Percentiles rank a stretch among this genome's conserved stretches.
These are phyloP conservation scores for Cordyceps farinosa DNA, from an alignment of 2,329 filamentous ascomycete genomes.

Conservation along the genomic window DNA sequence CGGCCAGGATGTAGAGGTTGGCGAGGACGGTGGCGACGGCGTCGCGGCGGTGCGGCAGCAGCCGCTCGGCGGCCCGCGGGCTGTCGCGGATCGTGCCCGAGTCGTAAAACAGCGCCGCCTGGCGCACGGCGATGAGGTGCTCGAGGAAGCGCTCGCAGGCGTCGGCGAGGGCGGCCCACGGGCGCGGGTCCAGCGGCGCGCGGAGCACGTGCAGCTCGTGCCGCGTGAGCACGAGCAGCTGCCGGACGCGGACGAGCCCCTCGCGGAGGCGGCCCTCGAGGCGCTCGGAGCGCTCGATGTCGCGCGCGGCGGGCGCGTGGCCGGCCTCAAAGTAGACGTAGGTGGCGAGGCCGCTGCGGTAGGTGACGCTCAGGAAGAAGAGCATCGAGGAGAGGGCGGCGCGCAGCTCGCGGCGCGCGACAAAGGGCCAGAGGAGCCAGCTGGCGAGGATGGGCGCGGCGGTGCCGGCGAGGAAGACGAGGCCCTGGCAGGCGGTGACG, in stretches of 20 bases:
- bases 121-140: slow-evolving; percentile 54
- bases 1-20: slow-evolving; percentile 56
- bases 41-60: slow-evolving; percentile 51
- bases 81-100: slow-evolving; percentile 50
- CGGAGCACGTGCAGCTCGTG: slow-evolving; percentile 55
- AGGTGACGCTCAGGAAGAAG: slow-evolving; percentile 55
- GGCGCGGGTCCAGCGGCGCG: slow-evolving; percentile 53
- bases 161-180: slow-evolving; percentile 54
- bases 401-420: slow-evolving; percentile 56
- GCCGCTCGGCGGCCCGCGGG: slow-evolving; percentile 44
- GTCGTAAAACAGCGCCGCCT: slow-evolving; percentile 56
- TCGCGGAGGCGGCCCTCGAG: slow-evolving; percentile 58
- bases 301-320: slow-evolving; percentile 47
- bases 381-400: slow-evolving; percentile 54
- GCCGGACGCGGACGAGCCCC: slow-evolving; percentile 55
- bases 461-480: slow-evolving; percentile 51
- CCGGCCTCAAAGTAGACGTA: slow-evolving; percentile 58
- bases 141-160: slow-evolving; percentile 58
- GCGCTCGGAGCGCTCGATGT: slow-evolving; percentile 52
- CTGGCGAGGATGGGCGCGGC: slow-evolving; percentile 53
- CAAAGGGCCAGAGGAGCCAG: slow-evolving; percentile 59
- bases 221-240: slow-evolving; percentile 53
- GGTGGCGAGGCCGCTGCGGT: slow-evolving; percentile 50
- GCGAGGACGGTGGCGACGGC: slow-evolving; percentile 55
- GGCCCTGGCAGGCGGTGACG: slow-evolving; percentile 45